These are phyloP conservation scores for Emergomyces orientalis DNA, from an alignment of 2,329 filamentous ascomycete species.

Conservation along the genomic window DNA sequence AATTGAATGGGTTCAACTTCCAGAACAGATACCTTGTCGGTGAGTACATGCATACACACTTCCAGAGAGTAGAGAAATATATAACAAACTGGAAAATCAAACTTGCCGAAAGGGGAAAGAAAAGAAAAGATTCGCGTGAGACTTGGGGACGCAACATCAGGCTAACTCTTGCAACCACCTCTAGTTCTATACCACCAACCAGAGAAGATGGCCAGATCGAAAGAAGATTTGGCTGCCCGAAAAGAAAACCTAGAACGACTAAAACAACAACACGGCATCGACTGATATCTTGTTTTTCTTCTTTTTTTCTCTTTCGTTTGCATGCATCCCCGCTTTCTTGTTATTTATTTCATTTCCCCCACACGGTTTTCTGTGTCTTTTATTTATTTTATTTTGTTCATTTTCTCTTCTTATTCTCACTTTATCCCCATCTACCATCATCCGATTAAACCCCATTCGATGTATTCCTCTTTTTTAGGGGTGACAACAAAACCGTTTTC, in stretches of 20 bases:
- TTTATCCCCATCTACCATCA: background rate
- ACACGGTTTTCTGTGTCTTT: background rate
- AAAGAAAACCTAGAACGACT: conserved; percentile 96
- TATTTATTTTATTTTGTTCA: background rate
- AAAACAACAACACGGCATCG: conserved; percentile 96
- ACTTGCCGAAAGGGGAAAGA: background rate
- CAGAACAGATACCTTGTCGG: conserved; percentile 98
- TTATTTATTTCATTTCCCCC: background rate
- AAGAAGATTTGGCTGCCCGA: conserved; percentile 86
- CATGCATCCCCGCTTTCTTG: conserved; percentile 23
- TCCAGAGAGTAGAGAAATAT: background rate
- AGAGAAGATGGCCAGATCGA: conserved; percentile 73
- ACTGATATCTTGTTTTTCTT: conserved; percentile 51
- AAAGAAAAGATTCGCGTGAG: too few relatives aligned
- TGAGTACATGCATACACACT: conserved; percentile 42
- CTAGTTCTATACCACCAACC: conserved; percentile 66
- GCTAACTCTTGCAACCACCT: background rate
- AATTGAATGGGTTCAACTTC: conserved; percentile 99
- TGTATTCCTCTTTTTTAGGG: background rate
- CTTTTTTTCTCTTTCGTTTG: conserved; percentile 17
- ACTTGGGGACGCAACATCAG: background rate
- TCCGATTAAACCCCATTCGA: background rate
- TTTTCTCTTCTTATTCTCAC: background rate
- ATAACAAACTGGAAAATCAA: conserved; percentile 4
- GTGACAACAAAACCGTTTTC: background rate